Evolutionary conservation across 2,329 filamentous ascomycete species (phyloP).

Genomic region (Bipolaris zeicola): DNA sequence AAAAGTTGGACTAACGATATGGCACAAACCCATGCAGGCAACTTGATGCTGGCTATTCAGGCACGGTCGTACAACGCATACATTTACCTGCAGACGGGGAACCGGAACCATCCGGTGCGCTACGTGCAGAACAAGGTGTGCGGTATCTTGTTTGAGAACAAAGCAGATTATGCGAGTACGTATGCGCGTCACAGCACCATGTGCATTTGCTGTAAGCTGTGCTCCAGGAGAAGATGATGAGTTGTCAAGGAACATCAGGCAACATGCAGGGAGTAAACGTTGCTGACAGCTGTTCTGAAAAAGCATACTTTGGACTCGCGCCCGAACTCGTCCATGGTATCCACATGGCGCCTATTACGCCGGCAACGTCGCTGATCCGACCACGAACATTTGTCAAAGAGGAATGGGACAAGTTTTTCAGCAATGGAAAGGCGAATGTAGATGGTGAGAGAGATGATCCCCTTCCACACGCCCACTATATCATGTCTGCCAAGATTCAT

Average conservation of each 20-base stretch:
- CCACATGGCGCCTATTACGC: constrained; percentile 80
- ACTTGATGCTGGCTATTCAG: constrained; percentile 82
- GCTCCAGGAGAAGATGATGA: background rate
- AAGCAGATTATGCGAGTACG: constrained; percentile 89
- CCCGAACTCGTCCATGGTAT: constrained; percentile 75
- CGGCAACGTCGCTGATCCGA: constrained; percentile 71
- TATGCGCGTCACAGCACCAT: constrained; percentile 65
- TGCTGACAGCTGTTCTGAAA: background rate
- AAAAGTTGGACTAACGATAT: background rate
- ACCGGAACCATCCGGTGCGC: constrained; percentile 72
- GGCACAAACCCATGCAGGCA: constrained; percentile 55
- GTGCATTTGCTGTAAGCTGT: constrained; percentile 4
- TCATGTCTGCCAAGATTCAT: background rate
- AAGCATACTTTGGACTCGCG: constrained; percentile 72
- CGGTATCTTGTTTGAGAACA: constrained; percentile 86
- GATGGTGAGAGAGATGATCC: background rate
- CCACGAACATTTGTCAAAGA: constrained; percentile 72
- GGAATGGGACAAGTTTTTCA: constrained; percentile 72
- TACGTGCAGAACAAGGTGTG: constrained; percentile 80
- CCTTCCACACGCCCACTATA: too few species aligned
- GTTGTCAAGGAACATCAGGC: too few species aligned
- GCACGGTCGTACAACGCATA: constrained; percentile 76
- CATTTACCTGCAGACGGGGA: constrained; percentile 77
- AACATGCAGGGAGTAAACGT: background rate
- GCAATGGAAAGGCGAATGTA: constrained; percentile 62